These are phyloP conservation scores for Irpex sp. DNA, from an alignment of 1,284 basidiomycete species.

Conservation along the genomic window DNA sequence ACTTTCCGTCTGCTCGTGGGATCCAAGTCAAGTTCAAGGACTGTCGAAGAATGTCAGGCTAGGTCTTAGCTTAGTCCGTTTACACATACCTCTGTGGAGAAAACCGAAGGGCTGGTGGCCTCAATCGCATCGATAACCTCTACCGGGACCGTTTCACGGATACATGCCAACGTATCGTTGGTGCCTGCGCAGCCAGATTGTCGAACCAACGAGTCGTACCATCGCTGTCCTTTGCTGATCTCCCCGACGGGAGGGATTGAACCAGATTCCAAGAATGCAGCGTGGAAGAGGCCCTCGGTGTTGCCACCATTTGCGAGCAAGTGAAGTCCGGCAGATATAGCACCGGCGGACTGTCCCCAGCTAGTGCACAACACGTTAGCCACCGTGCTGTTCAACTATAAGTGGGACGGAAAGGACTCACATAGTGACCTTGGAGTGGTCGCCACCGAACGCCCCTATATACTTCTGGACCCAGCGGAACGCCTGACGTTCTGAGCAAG, in stretches of 20 bases:
- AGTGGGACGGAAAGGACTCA: slow-evolving; percentile 1
- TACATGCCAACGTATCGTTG: slow-evolving; percentile 36
- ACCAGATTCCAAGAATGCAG: slow-evolving; percentile 36
- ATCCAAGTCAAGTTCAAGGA: slow-evolving; percentile 18
- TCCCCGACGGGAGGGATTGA: slow-evolving; percentile 27
- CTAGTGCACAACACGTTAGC: not conserved
- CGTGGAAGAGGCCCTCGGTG: slow-evolving; percentile 32
- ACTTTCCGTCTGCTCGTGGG: slow-evolving; percentile 27
- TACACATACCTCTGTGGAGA: not conserved
- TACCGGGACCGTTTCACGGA: slow-evolving; percentile 31
- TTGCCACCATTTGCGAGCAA: slow-evolving; percentile 31
- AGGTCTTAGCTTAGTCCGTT: too few species aligned
- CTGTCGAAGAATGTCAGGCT: not conserved
- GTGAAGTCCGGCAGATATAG: slow-evolving; percentile 26
- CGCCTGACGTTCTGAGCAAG: slow-evolving; percentile 44
- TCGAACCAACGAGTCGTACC: slow-evolving; percentile 32
- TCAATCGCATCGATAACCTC: slow-evolving; percentile 1
- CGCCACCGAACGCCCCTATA: slow-evolving; percentile 40
- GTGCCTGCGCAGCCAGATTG: slow-evolving; percentile 28
- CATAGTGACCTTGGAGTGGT: slow-evolving; percentile 33
- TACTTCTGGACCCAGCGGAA: slow-evolving; percentile 54
- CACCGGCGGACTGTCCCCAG: not conserved
- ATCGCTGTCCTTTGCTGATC: slow-evolving; percentile 27
- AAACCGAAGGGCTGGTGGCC: not conserved
- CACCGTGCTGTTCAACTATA: too few species aligned